Base-by-base conservation (phyloP, 2,329 filamentous ascomycete genomes). In the Lecanosticta acicola region DNA sequence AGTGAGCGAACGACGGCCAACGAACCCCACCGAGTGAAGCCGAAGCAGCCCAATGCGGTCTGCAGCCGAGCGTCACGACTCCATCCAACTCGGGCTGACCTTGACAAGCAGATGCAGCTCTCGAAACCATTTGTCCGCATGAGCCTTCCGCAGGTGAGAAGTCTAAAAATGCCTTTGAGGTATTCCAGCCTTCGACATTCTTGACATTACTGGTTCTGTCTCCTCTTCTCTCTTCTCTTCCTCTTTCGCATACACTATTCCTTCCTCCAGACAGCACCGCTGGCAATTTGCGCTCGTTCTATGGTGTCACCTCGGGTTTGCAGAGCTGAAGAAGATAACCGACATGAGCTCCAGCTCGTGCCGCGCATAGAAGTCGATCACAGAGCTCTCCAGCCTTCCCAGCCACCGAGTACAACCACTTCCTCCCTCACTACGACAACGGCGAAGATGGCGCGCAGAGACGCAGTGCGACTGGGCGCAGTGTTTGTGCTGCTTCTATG, bases 401-500 rank as follows among this genome's bases (percentile, higher is more conserved):
- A 50, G 46, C 50, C 43, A 54, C 43, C 44, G 13, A 48, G 9
- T 1, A 40, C 40, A 21, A 35, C 34, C 40, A 39, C 26, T 18
- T 26, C 21, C 29, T 49, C 14, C 35, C 37, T 39, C 9, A 39
- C 37, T 5, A 39, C 9, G 17, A 14, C 37, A 32, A 36, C 32
- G 26, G 37, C 43, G 24, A 48, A 33, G 21, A 48, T 41, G 33
- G 37, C n/a, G 21, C 20, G 40, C 29, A 46, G 40, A 41, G 26
- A 37, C 41, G 40, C 43, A 26, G 47, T 40, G 39, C 42, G 18
- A 26, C 36, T 38, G 32, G 38, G 21, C 41, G 35, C 37, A 43
- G 32, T 49, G 21, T 29, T 49, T 45, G 48, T 41, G 16, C 38
- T 42, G 36, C 38, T 44, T 41, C 17, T 46, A 14, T 49, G 41